Conservation (phyloP, 768 basidiomycete species). For the Tylopilus sp. region DNA sequence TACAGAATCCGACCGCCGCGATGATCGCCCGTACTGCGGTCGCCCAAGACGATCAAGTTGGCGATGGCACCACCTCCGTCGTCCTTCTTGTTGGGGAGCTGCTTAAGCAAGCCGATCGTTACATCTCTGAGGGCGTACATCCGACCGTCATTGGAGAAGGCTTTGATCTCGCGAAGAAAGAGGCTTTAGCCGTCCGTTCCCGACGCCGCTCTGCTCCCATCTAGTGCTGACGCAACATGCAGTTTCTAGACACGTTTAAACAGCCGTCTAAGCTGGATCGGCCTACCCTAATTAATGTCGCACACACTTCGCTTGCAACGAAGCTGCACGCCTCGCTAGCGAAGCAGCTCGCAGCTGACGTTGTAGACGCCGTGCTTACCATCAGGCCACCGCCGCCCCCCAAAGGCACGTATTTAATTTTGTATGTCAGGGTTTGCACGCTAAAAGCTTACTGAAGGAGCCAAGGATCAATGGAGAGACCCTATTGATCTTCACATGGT, state of each 20-base stretch:
- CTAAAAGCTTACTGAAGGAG: slow-evolving; percentile 39
- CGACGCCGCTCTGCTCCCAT: slow-evolving; percentile 9
- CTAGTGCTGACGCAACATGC: slow-evolving; percentile 20
- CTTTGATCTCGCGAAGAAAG: slow-evolving; percentile 97
- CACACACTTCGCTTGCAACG: slow-evolving; percentile 92
- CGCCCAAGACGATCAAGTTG: slow-evolving; percentile 98
- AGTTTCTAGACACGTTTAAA: slow-evolving; percentile 95
- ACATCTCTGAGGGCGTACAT: slow-evolving; percentile 96
- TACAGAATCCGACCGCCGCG: slow-evolving; percentile 97
- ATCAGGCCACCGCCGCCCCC: slow-evolving; percentile 70
- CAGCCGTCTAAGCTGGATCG: slow-evolving; percentile 76
- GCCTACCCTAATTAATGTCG: slow-evolving; percentile 88
- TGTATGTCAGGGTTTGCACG: slow-evolving; percentile 25
- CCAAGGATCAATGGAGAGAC: slow-evolving; percentile 68
- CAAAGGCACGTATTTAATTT: slow-evolving; percentile 44
- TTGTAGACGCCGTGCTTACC: slow-evolving; percentile 92
- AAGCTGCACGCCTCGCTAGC: slow-evolving; percentile 84
- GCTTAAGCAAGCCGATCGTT: slow-evolving; percentile 96
- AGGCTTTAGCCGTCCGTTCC: slow-evolving; percentile 72
- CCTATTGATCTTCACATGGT: slow-evolving; percentile 99
- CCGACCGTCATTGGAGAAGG: slow-evolving; percentile 94
- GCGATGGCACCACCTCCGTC: slow-evolving; percentile 97
- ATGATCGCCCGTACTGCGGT: slow-evolving; percentile 99
- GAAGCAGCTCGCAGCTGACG: slow-evolving; percentile 82
- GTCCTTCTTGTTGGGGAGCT: slow-evolving; percentile 94